Base-by-base conservation (phyloP, 1,284 basidiomycete genomes). In the Sphagnurus paluster region DNA sequence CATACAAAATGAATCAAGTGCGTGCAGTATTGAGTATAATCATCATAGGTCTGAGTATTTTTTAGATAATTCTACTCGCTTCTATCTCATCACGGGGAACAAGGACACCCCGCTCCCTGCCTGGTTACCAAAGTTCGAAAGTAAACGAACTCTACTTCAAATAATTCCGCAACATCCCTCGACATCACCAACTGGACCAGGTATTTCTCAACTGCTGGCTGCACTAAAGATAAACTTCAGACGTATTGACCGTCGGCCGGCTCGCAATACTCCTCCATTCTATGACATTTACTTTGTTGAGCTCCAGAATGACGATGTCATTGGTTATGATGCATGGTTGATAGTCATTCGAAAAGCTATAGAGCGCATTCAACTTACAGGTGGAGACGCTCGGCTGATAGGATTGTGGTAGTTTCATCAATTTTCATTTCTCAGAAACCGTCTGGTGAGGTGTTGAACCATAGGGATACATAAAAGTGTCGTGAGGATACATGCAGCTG, bases 211-310 rank as follows among this genome's bases (percentile, higher is more conserved):
- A 20, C 49, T 64, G 29, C 49, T 74, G 13, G 50, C 52, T n/a
- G 49, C 53, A 8, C 46, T 72, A 7, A 52, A 61, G 37, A 49
- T 68, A 39, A 34, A 45, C 26, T 57, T 70, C 14, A 62, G 63
- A n/a, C 76, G 82, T 4, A 72, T 90, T 35, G 84, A 88, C 57
- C 72, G 87, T 36, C 72, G 86, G 45, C 87, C 87, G 0, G 73
- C 75, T 2, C 40, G 71, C 13, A 59, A 63, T 4, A 56, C 60
- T 16, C 51, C 57, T n/a, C 77, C 75, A 1, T 87, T 87, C 55
- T 70, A 75, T 25, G 74, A 79, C 60, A 63, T 78, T 13, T 87
- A 88, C 57, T 78, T 85, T 48, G 57, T 80, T 9, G 83, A 85
- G 58, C 58, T 80, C 10, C 44, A 45, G 45, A 40, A 52, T n/a